These are phyloP conservation scores for Xylariaceae sp. DNA, from an alignment of 2,329 filamentous ascomycete genomes.

Conservation along the genomic window DNA sequence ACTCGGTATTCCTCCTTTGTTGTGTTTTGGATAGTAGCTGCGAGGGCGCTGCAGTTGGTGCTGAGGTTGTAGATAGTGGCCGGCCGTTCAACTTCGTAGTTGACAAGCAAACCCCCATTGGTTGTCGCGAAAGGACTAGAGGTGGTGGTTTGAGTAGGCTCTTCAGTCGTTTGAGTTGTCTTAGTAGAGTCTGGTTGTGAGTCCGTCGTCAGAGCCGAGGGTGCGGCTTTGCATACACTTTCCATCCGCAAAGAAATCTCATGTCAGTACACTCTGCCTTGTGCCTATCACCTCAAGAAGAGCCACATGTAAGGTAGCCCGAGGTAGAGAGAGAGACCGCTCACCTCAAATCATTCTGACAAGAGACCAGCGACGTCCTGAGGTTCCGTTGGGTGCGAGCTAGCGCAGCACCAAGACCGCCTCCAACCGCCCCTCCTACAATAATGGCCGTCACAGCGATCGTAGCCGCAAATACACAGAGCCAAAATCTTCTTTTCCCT, in stretches of 20 bases:
- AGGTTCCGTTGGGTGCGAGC: background rate
- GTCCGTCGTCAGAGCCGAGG: background rate
- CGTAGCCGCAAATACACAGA: background rate
- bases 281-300: background rate
- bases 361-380: background rate
- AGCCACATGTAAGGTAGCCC: background rate
- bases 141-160: background rate
- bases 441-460: background rate
- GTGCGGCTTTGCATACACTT: background rate
- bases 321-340: background rate
- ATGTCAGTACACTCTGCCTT: background rate
- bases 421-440: background rate
- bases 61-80: background rate
- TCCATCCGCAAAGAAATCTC: background rate
- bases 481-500: background rate
- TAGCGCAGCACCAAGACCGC: conserved; percentile 3
- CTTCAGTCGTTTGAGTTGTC: background rate
- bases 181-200: background rate
- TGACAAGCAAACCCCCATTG: background rate
- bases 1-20: background rate
- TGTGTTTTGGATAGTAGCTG: background rate
- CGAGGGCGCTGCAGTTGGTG: background rate
- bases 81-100: background rate
- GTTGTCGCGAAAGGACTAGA: background rate
- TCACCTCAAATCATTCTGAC: background rate